phyloP scores from a whole-genome alignment of 2,329 filamentous ascomycete genomes.

The Pseudogymnoascus sp. region DNA sequence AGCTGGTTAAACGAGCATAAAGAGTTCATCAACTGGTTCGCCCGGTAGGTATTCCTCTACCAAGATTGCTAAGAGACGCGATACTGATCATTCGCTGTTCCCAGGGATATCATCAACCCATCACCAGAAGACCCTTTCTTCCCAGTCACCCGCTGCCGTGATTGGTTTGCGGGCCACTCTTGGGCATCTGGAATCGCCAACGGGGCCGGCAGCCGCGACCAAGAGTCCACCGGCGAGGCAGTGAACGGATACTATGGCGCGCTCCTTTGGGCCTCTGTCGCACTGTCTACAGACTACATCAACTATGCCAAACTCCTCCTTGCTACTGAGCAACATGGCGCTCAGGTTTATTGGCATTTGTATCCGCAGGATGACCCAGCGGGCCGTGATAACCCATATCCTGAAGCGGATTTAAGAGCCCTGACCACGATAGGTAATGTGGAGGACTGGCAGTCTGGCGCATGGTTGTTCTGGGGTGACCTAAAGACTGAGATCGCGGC shows the following conservation, averaged over 20 bases:
- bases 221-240: conserved; percentile 25
- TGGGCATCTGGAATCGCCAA: conserved; percentile 27
- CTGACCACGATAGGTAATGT: conserved; percentile 22
- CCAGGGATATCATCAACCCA: conserved; percentile 24
- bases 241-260: conserved; percentile 25
- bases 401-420: conserved; percentile 18
- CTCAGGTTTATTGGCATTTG: conserved; percentile 24
- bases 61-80: background rate
- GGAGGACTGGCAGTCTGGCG: conserved; percentile 22
- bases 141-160: conserved; percentile 23
- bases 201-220: conserved; percentile 23
- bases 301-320: conserved; percentile 24
- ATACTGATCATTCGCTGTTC: background rate
- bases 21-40: conserved; percentile 25
- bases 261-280: conserved; percentile 23
- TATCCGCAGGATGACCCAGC: conserved; percentile 17
- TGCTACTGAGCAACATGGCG: conserved; percentile 21
- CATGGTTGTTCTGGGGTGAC: conserved; percentile 20
- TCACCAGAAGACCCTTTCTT: conserved; percentile 25
- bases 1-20: conserved; percentile 22
- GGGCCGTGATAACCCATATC: conserved; percentile 22
- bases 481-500: conserved; percentile 16
- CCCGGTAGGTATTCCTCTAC: conserved; percentile 14
- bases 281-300: conserved; percentile 21
- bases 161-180: conserved; percentile 27